phyloP scores from a whole-genome alignment of 179 eudicot genomes.

The Silene coronaria region DNA sequence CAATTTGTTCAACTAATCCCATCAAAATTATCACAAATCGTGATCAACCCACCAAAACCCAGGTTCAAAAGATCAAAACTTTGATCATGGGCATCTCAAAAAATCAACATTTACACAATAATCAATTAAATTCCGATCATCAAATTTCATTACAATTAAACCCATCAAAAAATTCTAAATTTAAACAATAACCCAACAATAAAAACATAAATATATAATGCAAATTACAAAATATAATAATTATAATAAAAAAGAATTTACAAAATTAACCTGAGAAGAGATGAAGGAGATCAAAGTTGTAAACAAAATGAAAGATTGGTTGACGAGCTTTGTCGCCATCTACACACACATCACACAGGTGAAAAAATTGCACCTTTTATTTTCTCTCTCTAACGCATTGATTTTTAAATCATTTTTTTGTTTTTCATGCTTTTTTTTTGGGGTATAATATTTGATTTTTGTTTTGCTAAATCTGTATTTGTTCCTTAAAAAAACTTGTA shows the following conservation, averaged over 20 bases:
- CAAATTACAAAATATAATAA: not conserved
- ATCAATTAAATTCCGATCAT: slow-evolving; percentile 17
- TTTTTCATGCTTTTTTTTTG: not conserved
- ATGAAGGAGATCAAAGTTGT: slow-evolving; percentile 21
- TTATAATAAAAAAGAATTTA: not conserved
- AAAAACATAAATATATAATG: not conserved
- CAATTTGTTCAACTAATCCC: slow-evolving; percentile 14
- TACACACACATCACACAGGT: slow-evolving; percentile 17
- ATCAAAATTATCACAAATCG: not conserved
- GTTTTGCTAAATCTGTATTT: not conserved
- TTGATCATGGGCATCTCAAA: slow-evolving; percentile 18
- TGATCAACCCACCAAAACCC: slow-evolving; percentile 13
- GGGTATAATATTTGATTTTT: not conserved
- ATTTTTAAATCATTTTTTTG: slow-evolving; percentile 11
- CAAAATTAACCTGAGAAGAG: slow-evolving; percentile 27
- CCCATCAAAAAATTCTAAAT: not conserved
- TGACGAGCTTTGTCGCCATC: slow-evolving; percentile 38
- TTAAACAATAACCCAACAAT: not conserved
- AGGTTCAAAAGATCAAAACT: slow-evolving; percentile 1
- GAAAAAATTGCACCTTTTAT: slow-evolving; percentile 10
- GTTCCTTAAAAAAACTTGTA: not conserved
- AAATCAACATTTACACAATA: slow-evolving; percentile 1
- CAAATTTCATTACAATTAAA: not conserved
- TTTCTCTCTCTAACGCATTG: slow-evolving; percentile 16
- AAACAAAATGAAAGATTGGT: slow-evolving; percentile 25